A percentile compares a stretch with the other conserved stretches of the same genome.
Conservation (phyloP, 1,284 basidiomycete species). For the Somion occarium region DNA sequence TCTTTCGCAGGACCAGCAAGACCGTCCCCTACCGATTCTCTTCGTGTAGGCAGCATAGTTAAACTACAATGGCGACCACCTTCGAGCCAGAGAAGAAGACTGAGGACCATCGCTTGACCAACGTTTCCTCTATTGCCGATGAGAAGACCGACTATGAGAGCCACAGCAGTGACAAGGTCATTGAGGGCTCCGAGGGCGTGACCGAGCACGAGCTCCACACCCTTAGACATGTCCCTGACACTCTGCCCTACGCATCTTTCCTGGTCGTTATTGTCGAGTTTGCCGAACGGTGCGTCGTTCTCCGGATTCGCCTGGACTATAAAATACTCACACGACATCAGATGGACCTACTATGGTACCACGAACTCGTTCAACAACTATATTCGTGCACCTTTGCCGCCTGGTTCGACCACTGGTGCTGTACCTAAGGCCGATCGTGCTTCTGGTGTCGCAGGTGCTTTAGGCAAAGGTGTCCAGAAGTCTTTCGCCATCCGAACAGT, state of each 20-base stretch:
- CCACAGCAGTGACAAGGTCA: slow-evolving; percentile 17
- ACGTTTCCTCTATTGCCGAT: slow-evolving; percentile 7
- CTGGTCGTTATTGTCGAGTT: slow-evolving; percentile 46
- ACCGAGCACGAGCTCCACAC: slow-evolving; percentile 45
- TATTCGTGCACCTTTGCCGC: slow-evolving; percentile 44
- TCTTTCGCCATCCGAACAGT: slow-evolving; percentile 37
- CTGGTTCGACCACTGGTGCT: slow-evolving; percentile 43
- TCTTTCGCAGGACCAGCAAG: neutral
- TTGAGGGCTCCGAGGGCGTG: slow-evolving; percentile 42
- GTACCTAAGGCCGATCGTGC: slow-evolving; percentile 36
- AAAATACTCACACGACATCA: slow-evolving; percentile 1
- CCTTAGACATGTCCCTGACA: slow-evolving; percentile 41
- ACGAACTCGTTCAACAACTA: slow-evolving; percentile 46
- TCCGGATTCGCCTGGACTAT: slow-evolving; percentile 28
- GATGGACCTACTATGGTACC: slow-evolving; percentile 17
- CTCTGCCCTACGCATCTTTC: slow-evolving; percentile 37
- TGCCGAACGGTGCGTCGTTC: slow-evolving; percentile 48
- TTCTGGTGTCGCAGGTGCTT: slow-evolving; percentile 42
- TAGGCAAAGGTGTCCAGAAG: slow-evolving; percentile 39
- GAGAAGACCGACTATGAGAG: slow-evolving; percentile 9
- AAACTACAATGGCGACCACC: slow-evolving; percentile 5
- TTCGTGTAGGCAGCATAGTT: neutral
- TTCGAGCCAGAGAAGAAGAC: slow-evolving; percentile 5
- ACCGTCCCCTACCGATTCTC: neutral
- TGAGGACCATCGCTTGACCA: slow-evolving; percentile 2